Evolutionary conservation across 805 yeast species (phyloP).

Genomic region (Yarrowia sp.): DNA sequence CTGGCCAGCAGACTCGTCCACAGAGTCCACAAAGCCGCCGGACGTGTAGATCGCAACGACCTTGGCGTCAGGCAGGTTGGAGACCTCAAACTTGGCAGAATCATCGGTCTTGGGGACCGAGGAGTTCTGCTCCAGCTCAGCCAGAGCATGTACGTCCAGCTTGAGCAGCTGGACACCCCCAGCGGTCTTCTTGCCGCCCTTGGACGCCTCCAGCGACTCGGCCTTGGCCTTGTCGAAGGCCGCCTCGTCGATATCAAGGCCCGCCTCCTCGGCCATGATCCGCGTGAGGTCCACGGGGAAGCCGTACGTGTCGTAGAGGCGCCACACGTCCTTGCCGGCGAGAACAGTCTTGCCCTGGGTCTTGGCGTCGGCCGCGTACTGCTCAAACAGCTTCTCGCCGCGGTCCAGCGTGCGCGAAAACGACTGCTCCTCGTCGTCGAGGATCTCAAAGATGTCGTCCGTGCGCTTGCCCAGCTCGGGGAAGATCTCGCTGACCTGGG

Average conservation of each 20-base stretch:
- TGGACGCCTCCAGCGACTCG: conserved; percentile 91
- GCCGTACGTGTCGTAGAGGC: conserved; percentile 96
- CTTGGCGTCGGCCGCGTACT: conserved; percentile 81
- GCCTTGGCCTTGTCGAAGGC: conserved; percentile 89
- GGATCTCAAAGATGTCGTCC: conserved; percentile 76
- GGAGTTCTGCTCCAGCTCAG: conserved; percentile 56
- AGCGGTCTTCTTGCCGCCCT: conserved; percentile 69
- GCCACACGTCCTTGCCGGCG: conserved; percentile 95
- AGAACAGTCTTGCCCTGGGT: conserved; percentile 71
- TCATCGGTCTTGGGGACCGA: conserved; percentile 80
- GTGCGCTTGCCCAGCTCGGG: conserved; percentile 82
- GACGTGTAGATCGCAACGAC: conserved; percentile 65
- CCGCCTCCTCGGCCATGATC: conserved; percentile 98
- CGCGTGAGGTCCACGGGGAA: conserved; percentile 98
- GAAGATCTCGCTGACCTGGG: conserved; percentile 81
- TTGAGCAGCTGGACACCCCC: conserved; percentile 60
- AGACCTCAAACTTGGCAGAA: conserved; percentile 62
- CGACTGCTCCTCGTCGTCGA: conserved; percentile 93
- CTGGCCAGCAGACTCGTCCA: conserved; percentile 50
- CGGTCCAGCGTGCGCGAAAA: conserved; percentile 94
- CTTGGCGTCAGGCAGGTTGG: conserved; percentile 64
- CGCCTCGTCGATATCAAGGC: conserved; percentile 83
- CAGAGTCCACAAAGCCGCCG: conserved; percentile 57
- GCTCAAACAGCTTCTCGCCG: conserved; percentile 95
- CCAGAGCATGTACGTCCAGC: conserved; percentile 87